Evolutionary conservation across 768 basidiomycete genomes (phyloP), one percentile per base, ranked within the genome.

Genomic region (Lactifluus hygrophoroides): DNA sequence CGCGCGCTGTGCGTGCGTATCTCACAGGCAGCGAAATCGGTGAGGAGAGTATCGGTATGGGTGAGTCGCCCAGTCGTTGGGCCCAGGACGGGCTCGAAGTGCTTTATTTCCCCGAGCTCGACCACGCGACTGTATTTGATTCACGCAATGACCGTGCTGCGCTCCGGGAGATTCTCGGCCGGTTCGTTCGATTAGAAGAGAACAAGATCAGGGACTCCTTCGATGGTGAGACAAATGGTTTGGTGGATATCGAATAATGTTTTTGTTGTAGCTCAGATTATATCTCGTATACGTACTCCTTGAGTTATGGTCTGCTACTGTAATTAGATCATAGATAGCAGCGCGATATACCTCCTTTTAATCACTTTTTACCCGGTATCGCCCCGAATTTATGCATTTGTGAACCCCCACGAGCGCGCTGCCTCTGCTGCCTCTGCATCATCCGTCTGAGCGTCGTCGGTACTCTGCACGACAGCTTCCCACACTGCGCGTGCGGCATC

Each of bases 51-150:
- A 11, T 9, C 9, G 51, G 21, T 14, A 13, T 11, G 3, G 42
- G 2, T 3, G 57, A 43, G n/a, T 17, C 35, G n/a, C 46, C 47
- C 10, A 14, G n/a, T 32, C 49, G 65, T 47, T 75, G 75, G 75
- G 54, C 61, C 34, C 57, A 62, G 25, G 69, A 66, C 17, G 54
- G 43, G 7, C 55, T 79, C 47, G 71, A 77, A 59, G 77, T 78
- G 52, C 50, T 76, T 27, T 79, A 67, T 50, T 73, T 68, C 44
- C 67, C 69, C 0, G 64, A 66, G 6, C 47, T 79, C 51, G 77
- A 78, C 52, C 77, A 79, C 38, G 68, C 75, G 56, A 70, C 69
- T 61, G 67, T 79, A 2, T 74, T 78, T 27, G 68, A 77, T 52
- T 62, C 64, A 23, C 53, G 42, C 37, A n/a, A 56, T 37, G 55